phyloP scores from a whole-genome alignment of 352 stramenopile genomes.

The Pythium aristosporum region DNA sequence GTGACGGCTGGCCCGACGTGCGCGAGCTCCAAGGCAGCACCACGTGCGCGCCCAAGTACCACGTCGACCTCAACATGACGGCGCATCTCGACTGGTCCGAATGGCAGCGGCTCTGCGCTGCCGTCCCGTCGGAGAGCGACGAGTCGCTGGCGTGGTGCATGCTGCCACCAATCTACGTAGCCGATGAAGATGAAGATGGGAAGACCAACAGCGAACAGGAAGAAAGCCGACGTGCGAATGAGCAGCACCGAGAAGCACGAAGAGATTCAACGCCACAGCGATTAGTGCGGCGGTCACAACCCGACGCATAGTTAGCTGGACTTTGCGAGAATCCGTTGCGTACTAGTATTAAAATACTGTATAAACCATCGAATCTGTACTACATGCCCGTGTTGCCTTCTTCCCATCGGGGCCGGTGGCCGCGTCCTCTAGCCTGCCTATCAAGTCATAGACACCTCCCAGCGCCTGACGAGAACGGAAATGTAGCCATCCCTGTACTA shows the following conservation, averaged over 20 bases:
- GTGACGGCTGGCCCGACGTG: slow-evolving; percentile 25
- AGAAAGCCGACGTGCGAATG: not conserved
- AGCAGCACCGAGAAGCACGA: not conserved
- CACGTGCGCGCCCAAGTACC: slow-evolving; percentile 12
- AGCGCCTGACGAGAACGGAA: too few relatives aligned
- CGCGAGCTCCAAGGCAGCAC: slow-evolving; percentile 16
- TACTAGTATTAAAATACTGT: too few relatives aligned
- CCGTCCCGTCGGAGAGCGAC: slow-evolving; percentile 1
- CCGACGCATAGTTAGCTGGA: too few relatives aligned
- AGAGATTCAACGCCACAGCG: not conserved
- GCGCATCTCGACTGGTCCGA: slow-evolving; percentile 25
- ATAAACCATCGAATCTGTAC: too few relatives aligned
- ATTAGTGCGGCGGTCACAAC: too few relatives aligned
- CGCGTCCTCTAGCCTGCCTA: too few relatives aligned
- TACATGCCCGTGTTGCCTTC: too few relatives aligned
- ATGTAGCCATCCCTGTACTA: too few relatives aligned
- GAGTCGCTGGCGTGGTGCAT: slow-evolving; percentile 15
- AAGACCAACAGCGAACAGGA: not conserved
- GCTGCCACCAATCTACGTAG: not conserved
- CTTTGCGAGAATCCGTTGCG: too few relatives aligned
- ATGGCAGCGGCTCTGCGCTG: slow-evolving; percentile 25
- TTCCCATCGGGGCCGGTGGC: too few relatives aligned
- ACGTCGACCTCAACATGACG: slow-evolving; percentile 24
- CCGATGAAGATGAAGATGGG: not conserved
- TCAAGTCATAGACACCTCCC: too few relatives aligned